These are phyloP conservation scores for Alternaria sp. DNA, from an alignment of 2,329 filamentous ascomycete genomes.

Conservation along the genomic window DNA sequence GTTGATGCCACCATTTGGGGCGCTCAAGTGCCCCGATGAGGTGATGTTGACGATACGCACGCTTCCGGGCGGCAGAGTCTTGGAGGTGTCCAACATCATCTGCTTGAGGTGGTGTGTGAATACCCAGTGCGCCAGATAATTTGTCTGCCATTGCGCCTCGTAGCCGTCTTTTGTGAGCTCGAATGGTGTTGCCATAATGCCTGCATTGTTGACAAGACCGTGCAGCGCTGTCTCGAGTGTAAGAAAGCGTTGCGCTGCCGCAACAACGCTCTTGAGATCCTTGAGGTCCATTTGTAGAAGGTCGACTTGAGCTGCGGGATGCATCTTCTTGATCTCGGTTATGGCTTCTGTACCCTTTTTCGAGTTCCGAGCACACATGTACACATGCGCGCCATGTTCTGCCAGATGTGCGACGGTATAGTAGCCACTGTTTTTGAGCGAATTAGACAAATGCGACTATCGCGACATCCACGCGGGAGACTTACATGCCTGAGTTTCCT, in stretches of 20 bases:
- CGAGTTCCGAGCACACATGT: neutral
- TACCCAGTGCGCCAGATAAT: constrained; percentile 57
- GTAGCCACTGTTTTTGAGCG: neutral
- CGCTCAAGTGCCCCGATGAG: constrained; percentile 22
- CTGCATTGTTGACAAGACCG: neutral
- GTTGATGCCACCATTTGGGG: constrained; percentile 24
- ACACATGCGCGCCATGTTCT: neutral
- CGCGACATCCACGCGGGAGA: neutral
- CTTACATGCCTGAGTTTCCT: neutral
- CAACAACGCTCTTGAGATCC: neutral
- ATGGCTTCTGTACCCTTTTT: neutral
- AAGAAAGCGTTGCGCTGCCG: neutral
- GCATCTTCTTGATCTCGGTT: neutral
- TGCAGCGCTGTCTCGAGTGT: neutral
- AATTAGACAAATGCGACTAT: neutral
- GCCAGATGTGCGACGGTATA: neutral
- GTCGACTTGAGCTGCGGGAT: neutral
- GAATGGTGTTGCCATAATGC: constrained; percentile 25
- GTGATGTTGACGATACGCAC: constrained; percentile 33
- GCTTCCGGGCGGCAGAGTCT: constrained; percentile 46
- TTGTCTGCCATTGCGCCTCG: constrained; percentile 58
- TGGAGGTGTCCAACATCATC: constrained; percentile 17
- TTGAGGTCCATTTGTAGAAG: neutral
- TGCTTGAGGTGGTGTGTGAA: constrained; percentile 54
- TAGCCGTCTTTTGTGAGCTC: constrained; percentile 52